Evolutionary conservation across 345 rosid genomes (phyloP).

Genomic region (Boechera stricta): DNA sequence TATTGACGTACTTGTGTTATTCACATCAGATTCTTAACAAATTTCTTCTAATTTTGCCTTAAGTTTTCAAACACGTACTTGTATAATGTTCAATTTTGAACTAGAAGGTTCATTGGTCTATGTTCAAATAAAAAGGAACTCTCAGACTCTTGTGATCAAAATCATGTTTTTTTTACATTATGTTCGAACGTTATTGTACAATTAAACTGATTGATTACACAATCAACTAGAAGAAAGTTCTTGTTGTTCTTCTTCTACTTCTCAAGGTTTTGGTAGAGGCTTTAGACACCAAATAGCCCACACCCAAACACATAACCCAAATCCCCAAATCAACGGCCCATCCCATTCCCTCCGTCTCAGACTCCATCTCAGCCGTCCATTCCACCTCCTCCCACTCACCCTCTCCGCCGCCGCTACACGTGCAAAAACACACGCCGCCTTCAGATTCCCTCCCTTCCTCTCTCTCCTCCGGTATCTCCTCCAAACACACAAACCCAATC

Average conservation of each 20-base stretch:
- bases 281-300: constrained; percentile 73
- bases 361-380: constrained; percentile 50
- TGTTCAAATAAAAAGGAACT: neutral
- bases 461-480: constrained; percentile 81
- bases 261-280: constrained; percentile 61
- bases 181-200: constrained; percentile 15
- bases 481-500: constrained; percentile 50
- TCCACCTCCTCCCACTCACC: constrained; percentile 38
- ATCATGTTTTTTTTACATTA: constrained; percentile 15
- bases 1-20: constrained; percentile 12
- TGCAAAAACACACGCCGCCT: constrained; percentile 50
- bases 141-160: neutral
- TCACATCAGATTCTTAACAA: neutral
- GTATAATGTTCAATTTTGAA: neutral
- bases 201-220: neutral
- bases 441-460: constrained; percentile 48
- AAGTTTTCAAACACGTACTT: neutral
- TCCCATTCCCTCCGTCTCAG: constrained; percentile 57
- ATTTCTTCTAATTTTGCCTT: neutral
- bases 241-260: constrained; percentile 40
- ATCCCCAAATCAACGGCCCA: constrained; percentile 91
- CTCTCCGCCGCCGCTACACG: constrained; percentile 49
- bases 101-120: neutral
- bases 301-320: constrained; percentile 82
- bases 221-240: constrained; percentile 37